phyloP scores from a whole-genome alignment of 768 basidiomycete genomes.

The Amanita subjunquillea region DNA sequence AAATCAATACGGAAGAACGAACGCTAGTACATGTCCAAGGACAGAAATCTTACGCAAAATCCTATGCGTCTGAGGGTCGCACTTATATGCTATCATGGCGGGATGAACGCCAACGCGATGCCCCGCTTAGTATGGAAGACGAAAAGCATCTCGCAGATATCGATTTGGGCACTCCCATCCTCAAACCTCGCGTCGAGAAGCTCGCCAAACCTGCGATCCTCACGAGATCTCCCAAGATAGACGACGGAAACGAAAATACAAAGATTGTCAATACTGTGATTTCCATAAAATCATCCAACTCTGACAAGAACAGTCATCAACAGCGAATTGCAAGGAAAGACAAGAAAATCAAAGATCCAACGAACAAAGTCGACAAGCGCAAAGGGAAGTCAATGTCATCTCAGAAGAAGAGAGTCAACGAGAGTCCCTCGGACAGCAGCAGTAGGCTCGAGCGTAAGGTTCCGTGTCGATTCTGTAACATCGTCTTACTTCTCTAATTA shows the following conservation, averaged over 20 bases:
- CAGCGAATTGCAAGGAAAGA: not conserved
- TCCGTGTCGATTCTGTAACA: not conserved
- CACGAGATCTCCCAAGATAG: not conserved
- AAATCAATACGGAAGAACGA: constrained; percentile 28
- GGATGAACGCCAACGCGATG: not conserved
- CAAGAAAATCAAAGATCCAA: not conserved
- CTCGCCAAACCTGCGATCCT: not conserved
- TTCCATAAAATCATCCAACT: not conserved
- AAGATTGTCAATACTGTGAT: not conserved
- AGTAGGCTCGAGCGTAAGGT: not conserved
- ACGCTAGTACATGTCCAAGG: constrained; percentile 38
- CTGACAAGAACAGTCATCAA: not conserved
- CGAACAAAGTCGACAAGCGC: not conserved
- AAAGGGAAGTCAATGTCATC: not conserved
- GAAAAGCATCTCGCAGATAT: constrained; percentile 11
- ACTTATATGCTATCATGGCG: constrained; percentile 20
- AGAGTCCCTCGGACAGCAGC: not conserved
- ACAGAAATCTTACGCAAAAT: constrained; percentile 33
- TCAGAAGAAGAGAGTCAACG: constrained; percentile 2
- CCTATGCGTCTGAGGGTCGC: constrained; percentile 32
- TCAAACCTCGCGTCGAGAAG: constrained; percentile 31
- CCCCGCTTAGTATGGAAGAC: not conserved
- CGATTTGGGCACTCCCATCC: constrained; percentile 45
- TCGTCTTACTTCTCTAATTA: constrained; percentile 14
- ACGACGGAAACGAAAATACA: not conserved